Percentiles rank a stretch among this genome's conserved stretches.
phyloP scores from a whole-genome alignment of 176 grass and related monocot species.

The Tuctoria greenei region DNA sequence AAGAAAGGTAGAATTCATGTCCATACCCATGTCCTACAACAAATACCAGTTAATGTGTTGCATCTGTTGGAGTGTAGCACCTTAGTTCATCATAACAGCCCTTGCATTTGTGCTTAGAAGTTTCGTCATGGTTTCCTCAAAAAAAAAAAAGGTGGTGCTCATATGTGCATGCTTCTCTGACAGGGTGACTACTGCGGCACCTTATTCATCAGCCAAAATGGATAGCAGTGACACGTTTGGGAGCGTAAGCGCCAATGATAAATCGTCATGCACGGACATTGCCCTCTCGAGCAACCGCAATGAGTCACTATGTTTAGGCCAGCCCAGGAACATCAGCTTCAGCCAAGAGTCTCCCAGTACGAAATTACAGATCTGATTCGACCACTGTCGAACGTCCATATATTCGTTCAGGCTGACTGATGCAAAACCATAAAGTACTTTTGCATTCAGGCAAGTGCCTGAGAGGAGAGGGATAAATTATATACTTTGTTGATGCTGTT shows the following conservation, averaged over 20 bases:
- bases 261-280: slow-evolving; percentile 60
- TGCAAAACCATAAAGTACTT: slow-evolving; percentile 39
- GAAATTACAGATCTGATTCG: slow-evolving; percentile 47
- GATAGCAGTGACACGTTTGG: slow-evolving; percentile 59
- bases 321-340: slow-evolving; percentile 57
- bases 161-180: slow-evolving; percentile 16
- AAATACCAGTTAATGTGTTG: background rate
- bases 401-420: slow-evolving; percentile 41
- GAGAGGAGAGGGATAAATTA: slow-evolving; percentile 25
- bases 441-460: slow-evolving; percentile 31
- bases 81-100: background rate
- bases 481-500: slow-evolving; percentile 39
- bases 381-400: slow-evolving; percentile 38
- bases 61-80: background rate
- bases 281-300: slow-evolving; percentile 58
- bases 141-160: slow-evolving; percentile 11
- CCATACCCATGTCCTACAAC: background rate
- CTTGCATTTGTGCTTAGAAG: background rate
- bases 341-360: slow-evolving; percentile 51
- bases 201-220: slow-evolving; percentile 63
- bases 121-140: background rate
- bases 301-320: slow-evolving; percentile 52
- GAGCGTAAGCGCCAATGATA: slow-evolving; percentile 43
- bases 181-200: slow-evolving; percentile 56
- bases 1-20: slow-evolving; percentile 66